These are phyloP conservation scores for Moniliella sp. DNA, from an alignment of 1,284 basidiomycete species.

Conservation along the genomic window DNA sequence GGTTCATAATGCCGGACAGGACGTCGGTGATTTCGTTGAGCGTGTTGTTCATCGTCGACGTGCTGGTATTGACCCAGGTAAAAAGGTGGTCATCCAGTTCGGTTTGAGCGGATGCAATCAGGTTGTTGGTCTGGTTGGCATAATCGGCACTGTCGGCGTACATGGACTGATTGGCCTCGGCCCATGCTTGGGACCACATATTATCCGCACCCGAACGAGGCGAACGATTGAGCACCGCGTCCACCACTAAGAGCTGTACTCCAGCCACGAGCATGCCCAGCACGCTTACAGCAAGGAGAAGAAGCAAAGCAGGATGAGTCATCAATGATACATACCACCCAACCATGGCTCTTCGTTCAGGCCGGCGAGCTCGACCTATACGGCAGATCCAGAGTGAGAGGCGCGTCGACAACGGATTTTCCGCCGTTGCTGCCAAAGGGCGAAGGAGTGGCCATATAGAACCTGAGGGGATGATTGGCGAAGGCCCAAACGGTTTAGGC, in stretches of 20 bases:
- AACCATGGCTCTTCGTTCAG: too few species aligned
- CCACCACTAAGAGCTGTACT: constrained; percentile 49
- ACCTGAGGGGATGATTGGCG: too few species aligned
- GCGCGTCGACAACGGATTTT: too few species aligned
- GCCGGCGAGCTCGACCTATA: too few species aligned
- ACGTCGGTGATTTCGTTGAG: constrained; percentile 38
- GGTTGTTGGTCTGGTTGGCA: constrained; percentile 51
- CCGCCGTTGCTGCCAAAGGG: too few species aligned
- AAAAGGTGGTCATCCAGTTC: constrained; percentile 54
- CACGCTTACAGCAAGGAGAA: constrained; percentile 67
- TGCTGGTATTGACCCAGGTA: constrained; percentile 82
- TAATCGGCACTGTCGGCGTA: constrained; percentile 39
- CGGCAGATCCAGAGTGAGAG: too few species aligned
- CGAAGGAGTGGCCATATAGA: too few species aligned
- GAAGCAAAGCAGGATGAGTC: constrained; percentile 66
- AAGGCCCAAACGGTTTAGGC: too few species aligned
- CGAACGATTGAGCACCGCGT: too few species aligned
- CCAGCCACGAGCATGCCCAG: constrained; percentile 72
- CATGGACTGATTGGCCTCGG: not conserved
- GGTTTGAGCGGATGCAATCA: constrained; percentile 48
- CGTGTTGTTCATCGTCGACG: constrained; percentile 53
- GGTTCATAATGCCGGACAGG: constrained; percentile 20
- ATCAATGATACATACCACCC: constrained; percentile 72
- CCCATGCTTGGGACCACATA: too few species aligned
- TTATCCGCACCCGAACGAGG: too few species aligned